Evolutionary conservation across 495 filamentous ascomycete species (phyloP), one percentile per base, ranked within the genome.

Genomic region (Apodospora peruviana): DNA sequence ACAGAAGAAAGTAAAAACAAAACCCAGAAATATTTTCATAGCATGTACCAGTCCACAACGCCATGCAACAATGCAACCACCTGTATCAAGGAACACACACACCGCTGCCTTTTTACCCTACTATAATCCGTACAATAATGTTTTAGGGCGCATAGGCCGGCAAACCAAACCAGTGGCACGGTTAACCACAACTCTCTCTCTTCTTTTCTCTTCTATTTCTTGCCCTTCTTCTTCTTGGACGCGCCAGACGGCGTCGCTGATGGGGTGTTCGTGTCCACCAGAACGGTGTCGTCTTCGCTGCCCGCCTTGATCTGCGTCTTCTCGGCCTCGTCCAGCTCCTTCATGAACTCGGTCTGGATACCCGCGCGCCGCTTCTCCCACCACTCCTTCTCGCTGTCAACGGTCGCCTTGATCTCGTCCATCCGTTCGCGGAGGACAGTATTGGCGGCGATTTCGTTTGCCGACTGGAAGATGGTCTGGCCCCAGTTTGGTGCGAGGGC

Each of bases 381-480:
- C 90, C 89, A 95, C 51, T 81, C 78, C 62, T 85, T 86, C 64
- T 98, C 94, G 23, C 77, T 67, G 11, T 71, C 74, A 0, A 80
- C 69, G 53, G 88, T 84, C 25, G 68, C 71, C 57, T 89, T 83
- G 35, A 95, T 91, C 53, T 87, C 81, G 4, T 87, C 83, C 9
- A 98, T 76, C 14, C 89, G 82, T 46, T 79, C 69, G 49, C 89
- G 82, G 25, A 98, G 71, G 10, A 78, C 69, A 18, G 74, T 78
- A 69, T 97, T 97, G 23, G 79, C 81, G 18, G 81, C 77, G 29
- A 97, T 79, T 67, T 96, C 90, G 61, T 82, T 76, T 35, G 93
- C 94, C 19, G 85, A 87, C 67, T 98, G 93, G 77, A 98, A 98
- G 61, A 98, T 96, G 20, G 76, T 81, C 58, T 91, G 85, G 55